These are phyloP conservation scores for Rhododendron ferrugineum DNA, from an alignment of 148 eudicot species.

Conservation along the genomic window DNA sequence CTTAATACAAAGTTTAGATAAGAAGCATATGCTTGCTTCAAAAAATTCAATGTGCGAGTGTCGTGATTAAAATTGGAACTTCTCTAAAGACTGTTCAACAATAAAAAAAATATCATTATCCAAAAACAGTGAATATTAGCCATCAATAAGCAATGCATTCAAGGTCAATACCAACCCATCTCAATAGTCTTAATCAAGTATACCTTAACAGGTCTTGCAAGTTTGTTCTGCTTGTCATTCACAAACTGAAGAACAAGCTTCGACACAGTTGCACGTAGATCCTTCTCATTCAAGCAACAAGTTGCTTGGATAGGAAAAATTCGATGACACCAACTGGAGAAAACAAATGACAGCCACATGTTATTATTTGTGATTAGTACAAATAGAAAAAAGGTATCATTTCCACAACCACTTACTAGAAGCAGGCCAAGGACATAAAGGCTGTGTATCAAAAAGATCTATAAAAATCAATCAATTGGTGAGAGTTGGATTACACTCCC, in stretches of 20 bases:
- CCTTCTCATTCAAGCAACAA: slow-evolving; percentile 56
- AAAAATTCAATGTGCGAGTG: background rate
- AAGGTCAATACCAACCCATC: background rate
- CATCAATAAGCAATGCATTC: background rate
- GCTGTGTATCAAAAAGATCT: background rate
- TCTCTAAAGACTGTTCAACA: background rate
- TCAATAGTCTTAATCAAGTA: background rate
- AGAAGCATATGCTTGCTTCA: background rate
- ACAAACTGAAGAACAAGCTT: slow-evolving; percentile 55
- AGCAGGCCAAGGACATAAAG: background rate
- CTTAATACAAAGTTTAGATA: background rate
- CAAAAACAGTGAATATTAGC: background rate
- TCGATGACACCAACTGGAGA: slow-evolving; percentile 78
- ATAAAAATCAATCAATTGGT: background rate
- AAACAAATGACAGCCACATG: slow-evolving; percentile 13
- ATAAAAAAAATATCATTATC: background rate
- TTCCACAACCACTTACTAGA: background rate
- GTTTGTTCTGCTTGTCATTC: slow-evolving; percentile 30
- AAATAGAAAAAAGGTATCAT: background rate
- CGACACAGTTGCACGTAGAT: slow-evolving; percentile 39
- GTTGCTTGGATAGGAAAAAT: slow-evolving; percentile 83
- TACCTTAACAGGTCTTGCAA: slow-evolving; percentile 60
- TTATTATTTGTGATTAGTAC: background rate
- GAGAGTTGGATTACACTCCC: background rate
- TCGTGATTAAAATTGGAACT: background rate